Evolutionary conservation across 2,329 filamentous ascomycete genomes (phyloP), one percentile per base, ranked within the genome.

Genomic region (Fusarium algeriense): DNA sequence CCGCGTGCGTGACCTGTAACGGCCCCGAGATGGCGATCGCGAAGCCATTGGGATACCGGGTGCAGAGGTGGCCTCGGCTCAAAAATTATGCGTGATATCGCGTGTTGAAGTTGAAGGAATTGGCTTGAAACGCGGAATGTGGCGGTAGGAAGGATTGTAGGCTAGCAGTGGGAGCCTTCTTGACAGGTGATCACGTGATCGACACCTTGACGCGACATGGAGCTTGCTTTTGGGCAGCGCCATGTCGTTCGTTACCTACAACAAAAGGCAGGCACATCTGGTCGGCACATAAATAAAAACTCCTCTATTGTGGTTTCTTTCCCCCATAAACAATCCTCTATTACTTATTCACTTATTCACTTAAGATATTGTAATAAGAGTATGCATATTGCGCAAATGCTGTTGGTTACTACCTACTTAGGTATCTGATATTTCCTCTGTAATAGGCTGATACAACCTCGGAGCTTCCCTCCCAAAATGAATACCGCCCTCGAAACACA

Each of bases 1-100:
- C 53, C 80, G 79, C 37, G 81, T 78, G 37, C 75, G 70, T n/a
- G 81, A 81, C 61, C 78, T 76, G 38, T 75, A 60, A 14, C 78
- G 80, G 60, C 73, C 78, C 40, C 77, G 75, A n/a, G 80, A 79
- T 26, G 78, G 76, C 35, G 79, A 80, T 28, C 66, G 76, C 52
- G 77, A 76, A 34, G 73, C 66, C 79, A 81, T 81, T 56, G 28
- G 7, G 14, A n/a, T 17, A 28, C 69, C 45, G 54, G 41, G 19
- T 17, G 26, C 8, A 37, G 34, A 50, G 20, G 53, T 49, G 62
- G 43, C 37, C 44, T 60, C 46, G 34, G 52, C 45, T 55, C 46
- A 23, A 7, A 20, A 30, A 41, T 45, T 52, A 61, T 48, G 12
- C 12, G 41, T n/a, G 56, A 64, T 66, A 67, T 59, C 53, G 50